Evolutionary conservation across 2,329 filamentous ascomycete species (phyloP), one percentile per base, ranked within the genome.

Genomic region (Gnomoniopsis smithogilvyi): DNA sequence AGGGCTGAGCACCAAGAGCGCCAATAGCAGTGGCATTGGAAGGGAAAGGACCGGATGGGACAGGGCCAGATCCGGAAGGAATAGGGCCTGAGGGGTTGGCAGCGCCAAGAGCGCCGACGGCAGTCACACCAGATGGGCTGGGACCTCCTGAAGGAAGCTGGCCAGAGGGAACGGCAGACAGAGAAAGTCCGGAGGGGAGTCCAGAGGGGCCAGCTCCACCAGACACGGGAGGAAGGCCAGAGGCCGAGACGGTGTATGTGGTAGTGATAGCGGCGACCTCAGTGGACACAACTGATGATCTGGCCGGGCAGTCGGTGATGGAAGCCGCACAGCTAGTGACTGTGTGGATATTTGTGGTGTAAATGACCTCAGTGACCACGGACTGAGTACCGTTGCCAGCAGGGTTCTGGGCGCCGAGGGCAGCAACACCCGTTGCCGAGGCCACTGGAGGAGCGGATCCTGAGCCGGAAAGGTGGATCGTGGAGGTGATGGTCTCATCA

Each of bases 271-370:
- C 58, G 3, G 59, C 54, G 17, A 57, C 19, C 21, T 62, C 58
- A 3, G 60, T 62, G 30, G 60, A 56, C 34, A 62, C 47, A 12
- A 51, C 51, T 1, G 60, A 53, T 26, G 58, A 57, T 21, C 49
- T 45, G 33, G 60, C 60, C 21, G 60, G 60, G 51, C 60, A 62
- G 46, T 60, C 38, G 15, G 58, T 60, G 30, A 62, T 54, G 1
- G 46, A 51, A 17, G 60, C 46, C 14, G 60, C 60, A 45, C 60
- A 62, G 60, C 58, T 60, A 8, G 55, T 55, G 47, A 62, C 50
- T 19, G 60, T 62, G 3, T 58, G 47, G 15, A 62, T 43, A 24
- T 56, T 56, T 3, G 60, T 62, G 17, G 54, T 54, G 45, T 57
- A 47, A 38, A 62, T 47, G 14, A 58, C 60, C 26, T 57, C 41